Conservation (phyloP, 441 rosid genomes). For the Metrosideros polymorpha region DNA sequence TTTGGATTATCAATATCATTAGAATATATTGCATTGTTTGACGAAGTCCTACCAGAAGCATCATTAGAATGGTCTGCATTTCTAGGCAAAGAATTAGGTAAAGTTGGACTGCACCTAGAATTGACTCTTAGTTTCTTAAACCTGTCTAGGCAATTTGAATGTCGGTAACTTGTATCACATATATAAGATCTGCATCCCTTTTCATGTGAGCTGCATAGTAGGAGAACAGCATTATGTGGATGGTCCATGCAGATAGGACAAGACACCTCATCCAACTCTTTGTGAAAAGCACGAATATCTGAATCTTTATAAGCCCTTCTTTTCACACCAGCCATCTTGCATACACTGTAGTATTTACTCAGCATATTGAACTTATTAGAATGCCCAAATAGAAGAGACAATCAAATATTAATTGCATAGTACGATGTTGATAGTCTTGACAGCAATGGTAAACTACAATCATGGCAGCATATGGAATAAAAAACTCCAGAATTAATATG, state of each 20-base stretch:
- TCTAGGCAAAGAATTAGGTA: conserved; percentile 21
- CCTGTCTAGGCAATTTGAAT: conserved; percentile 66
- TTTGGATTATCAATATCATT: conserved; percentile 18
- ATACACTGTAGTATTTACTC: conserved; percentile 75
- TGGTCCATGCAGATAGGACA: conserved; percentile 86
- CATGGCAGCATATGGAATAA: neutral
- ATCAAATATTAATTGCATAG: neutral
- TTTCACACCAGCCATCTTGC: conserved; percentile 96
- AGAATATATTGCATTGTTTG: conserved; percentile 19
- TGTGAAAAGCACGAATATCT: conserved; percentile 65
- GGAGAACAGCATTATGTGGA: conserved; percentile 79
- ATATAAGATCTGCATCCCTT: conserved; percentile 76
- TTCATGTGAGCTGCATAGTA: conserved; percentile 64
- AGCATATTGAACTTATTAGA: conserved; percentile 50
- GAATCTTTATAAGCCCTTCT: conserved; percentile 66
- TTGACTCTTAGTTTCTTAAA: conserved; percentile 42
- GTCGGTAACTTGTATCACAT: conserved; percentile 73
- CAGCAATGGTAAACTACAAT: neutral
- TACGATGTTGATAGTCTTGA: neutral
- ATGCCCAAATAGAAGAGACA: conserved; percentile 2
- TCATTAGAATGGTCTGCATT: conserved; percentile 16
- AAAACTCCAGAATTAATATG: neutral
- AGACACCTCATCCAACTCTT: conserved; percentile 68
- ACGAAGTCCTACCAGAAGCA: conserved; percentile 23
- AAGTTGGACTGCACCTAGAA: conserved; percentile 20